Conservation (phyloP, 345 rosid species). For the Carallia brachiata region DNA sequence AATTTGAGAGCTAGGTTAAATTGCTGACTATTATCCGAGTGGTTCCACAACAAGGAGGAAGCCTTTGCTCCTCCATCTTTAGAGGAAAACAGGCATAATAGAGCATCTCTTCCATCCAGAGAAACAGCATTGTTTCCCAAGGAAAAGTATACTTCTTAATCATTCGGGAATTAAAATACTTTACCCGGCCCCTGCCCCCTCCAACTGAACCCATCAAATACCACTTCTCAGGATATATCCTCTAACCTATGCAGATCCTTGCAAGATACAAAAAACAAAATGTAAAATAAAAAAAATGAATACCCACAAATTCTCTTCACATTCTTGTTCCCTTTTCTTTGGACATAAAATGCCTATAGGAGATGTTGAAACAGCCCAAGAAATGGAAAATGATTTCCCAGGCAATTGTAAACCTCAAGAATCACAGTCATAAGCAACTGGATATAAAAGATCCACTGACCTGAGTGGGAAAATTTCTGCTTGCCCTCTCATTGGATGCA, state of each 20-base stretch:
- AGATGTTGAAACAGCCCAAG: background rate
- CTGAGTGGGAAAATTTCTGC: conserved; percentile 40
- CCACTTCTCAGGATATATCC: background rate
- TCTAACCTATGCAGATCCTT: background rate
- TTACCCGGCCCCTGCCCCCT: background rate
- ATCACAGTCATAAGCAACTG: background rate
- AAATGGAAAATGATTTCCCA: too few relatives aligned
- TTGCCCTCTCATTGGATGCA: conserved; percentile 32
- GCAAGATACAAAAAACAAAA: background rate
- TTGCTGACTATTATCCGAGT: background rate
- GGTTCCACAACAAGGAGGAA: background rate
- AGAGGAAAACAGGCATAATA: background rate
- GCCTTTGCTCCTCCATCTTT: background rate
- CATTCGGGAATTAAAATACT: background rate
- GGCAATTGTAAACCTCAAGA: background rate
- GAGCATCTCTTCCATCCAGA: background rate
- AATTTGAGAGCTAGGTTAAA: background rate
- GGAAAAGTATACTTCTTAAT: background rate
- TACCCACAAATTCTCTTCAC: too few relatives aligned
- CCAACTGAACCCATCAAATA: background rate
- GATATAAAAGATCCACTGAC: conserved; percentile 19
- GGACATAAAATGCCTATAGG: background rate
- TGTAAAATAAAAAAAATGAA: too few relatives aligned
- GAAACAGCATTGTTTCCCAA: background rate
- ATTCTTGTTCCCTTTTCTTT: too few relatives aligned